phyloP scores from a whole-genome alignment of 352 stramenopile species.

The Pilasporangium apinafurcum region DNA sequence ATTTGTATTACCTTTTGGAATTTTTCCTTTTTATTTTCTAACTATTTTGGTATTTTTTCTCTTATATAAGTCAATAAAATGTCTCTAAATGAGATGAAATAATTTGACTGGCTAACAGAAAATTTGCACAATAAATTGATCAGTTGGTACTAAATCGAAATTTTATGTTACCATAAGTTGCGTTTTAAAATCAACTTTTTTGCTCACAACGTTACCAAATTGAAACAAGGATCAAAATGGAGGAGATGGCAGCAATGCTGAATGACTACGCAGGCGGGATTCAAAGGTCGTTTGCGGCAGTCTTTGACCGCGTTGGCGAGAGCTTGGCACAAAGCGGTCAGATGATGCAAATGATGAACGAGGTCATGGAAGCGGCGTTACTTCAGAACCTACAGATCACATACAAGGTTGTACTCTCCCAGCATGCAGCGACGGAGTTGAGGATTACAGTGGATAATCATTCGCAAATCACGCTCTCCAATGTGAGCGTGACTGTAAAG shows the following conservation, averaged over 20 bases:
- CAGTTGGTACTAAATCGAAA: too few species aligned
- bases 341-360: conserved; percentile 83
- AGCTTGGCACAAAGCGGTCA: conserved; percentile 60
- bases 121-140: too few species aligned
- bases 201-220: too few species aligned
- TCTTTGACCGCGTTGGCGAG: conserved; percentile 61
- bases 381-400: conserved; percentile 50
- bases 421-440: conserved; percentile 8
- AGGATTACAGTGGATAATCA: conserved; percentile 34
- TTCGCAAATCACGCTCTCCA: conserved; percentile 44
- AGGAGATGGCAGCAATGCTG: conserved; percentile 64
- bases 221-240: conserved; percentile 22
- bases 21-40: too few species aligned
- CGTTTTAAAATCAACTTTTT: too few species aligned
- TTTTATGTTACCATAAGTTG: too few species aligned
- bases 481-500: conserved; percentile 2
- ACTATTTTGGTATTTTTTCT: too few species aligned
- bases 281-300: conserved; percentile 65
- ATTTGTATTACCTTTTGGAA: too few species aligned
- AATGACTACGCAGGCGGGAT: conserved; percentile 47
- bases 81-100: too few species aligned
- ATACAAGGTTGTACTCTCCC: conserved; percentile 17
- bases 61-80: too few species aligned
- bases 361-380: conserved; percentile 72
- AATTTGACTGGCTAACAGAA: too few species aligned